phyloP scores from a whole-genome alignment of 2,329 filamentous ascomycete species.

The Chaetomium sp. region DNA sequence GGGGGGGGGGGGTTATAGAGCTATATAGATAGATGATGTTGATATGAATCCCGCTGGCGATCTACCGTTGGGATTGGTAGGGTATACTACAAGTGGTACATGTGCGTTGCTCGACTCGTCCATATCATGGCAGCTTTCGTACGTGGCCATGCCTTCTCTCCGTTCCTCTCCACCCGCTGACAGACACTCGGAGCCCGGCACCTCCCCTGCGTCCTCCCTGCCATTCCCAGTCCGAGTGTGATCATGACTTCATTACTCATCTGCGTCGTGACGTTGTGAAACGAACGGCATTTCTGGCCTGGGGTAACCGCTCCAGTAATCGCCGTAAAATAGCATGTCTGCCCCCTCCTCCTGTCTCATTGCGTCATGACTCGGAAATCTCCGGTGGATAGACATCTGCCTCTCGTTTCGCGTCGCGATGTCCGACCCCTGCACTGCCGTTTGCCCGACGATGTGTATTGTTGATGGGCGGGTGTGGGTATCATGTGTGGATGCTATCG shows the following conservation, averaged over 20 bases:
- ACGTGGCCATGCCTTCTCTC: neutral
- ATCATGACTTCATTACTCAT: constrained; percentile 20
- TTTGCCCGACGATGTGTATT: neutral
- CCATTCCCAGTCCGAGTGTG: neutral
- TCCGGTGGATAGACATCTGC: neutral
- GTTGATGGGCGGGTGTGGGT: constrained; percentile 2
- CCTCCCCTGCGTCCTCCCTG: too few species aligned
- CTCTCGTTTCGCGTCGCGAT: neutral
- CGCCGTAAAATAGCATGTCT: neutral
- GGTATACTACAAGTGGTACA: neutral
- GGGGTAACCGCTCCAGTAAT: neutral
- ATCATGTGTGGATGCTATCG: neutral
- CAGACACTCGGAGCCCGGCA: neutral
- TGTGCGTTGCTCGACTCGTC: neutral
- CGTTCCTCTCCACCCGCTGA: neutral
- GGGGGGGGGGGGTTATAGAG: too few species aligned
- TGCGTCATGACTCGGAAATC: neutral
- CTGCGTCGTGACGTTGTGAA: constrained; percentile 13
- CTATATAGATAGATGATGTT: neutral
- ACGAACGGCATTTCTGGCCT: neutral
- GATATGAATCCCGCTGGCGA: neutral
- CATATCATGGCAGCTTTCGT: neutral
- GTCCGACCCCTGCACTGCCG: neutral
- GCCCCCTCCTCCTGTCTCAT: neutral
- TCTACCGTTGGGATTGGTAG: neutral